These are phyloP conservation scores for Psilocybe subaeruginosa DNA, from an alignment of 768 basidiomycete species.

Conservation along the genomic window DNA sequence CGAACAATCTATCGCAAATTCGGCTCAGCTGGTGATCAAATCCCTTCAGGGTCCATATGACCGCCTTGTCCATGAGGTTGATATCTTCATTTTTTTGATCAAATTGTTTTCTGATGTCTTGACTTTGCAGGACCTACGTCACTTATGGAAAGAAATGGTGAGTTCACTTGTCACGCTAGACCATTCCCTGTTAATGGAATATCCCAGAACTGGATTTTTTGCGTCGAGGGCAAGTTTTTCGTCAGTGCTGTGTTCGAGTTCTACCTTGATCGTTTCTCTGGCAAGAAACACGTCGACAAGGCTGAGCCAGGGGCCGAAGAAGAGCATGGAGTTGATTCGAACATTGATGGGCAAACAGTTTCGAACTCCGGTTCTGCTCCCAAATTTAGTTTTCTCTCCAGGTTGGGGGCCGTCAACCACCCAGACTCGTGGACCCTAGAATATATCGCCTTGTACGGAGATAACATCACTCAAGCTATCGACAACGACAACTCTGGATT, in stretches of 20 bases:
- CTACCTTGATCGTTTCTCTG: slow-evolving; percentile 24
- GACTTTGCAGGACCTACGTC: slow-evolving; percentile 2
- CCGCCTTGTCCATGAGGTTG: slow-evolving; percentile 18
- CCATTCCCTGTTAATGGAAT: background rate
- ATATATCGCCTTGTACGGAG: slow-evolving; percentile 15
- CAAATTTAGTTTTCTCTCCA: slow-evolving; percentile 7
- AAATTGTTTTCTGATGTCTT: background rate
- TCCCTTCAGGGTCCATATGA: slow-evolving; percentile 21
- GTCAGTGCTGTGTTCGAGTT: slow-evolving; percentile 23
- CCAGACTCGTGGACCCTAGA: slow-evolving; percentile 24
- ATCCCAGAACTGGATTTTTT: slow-evolving; percentile 27
- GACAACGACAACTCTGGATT: slow-evolving; percentile 25
- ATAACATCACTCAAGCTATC: slow-evolving; percentile 17
- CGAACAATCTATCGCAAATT: slow-evolving; percentile 12
- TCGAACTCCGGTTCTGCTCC: background rate
- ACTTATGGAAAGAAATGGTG: slow-evolving; percentile 22
- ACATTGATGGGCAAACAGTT: background rate
- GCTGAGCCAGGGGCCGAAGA: background rate
- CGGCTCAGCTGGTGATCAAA: slow-evolving; percentile 16
- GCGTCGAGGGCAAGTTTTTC: slow-evolving; percentile 25
- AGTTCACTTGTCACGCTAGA: background rate
- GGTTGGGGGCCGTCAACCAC: slow-evolving; percentile 9
- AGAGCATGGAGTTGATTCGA: background rate
- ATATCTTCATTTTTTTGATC: background rate
- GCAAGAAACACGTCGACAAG: background rate